Percentiles rank a stretch among this genome's conserved stretches.
Evolutionary conservation across 1,139 yeast species (phyloP).

Genomic region (Saccharomyces hybrid): DNA sequence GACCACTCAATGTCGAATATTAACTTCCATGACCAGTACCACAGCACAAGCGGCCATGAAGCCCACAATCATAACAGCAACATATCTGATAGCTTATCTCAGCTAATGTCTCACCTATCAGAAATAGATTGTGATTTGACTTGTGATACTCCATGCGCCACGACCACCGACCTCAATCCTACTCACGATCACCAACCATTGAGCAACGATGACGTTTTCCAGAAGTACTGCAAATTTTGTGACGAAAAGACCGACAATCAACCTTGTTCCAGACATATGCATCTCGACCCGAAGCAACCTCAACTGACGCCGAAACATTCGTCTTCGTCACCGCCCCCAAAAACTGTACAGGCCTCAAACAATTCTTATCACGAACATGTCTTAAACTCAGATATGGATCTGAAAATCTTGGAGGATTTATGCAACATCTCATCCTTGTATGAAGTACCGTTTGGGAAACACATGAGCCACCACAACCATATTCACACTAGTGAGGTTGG

Average conservation of each 20-base stretch:
- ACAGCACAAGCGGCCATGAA: not conserved
- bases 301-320: not conserved
- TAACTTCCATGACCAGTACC: not conserved
- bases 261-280: not conserved
- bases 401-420: slow-evolving; percentile 27
- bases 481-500: not conserved
- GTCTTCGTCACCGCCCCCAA: not conserved
- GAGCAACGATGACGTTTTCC: slow-evolving; percentile 18
- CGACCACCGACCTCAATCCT: not conserved
- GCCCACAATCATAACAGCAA: not conserved
- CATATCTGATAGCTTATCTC: not conserved
- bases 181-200: not conserved
- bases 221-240: slow-evolving; percentile 23
- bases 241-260: slow-evolving; percentile 5
- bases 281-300: not conserved
- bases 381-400: slow-evolving; percentile 22
- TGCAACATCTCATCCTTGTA: slow-evolving; percentile 30
- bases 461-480: slow-evolving; percentile 13
- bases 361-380: slow-evolving; percentile 7
- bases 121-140: slow-evolving; percentile 26
- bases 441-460: slow-evolving; percentile 28
- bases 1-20: not conserved
- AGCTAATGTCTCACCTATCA: slow-evolving; percentile 10
- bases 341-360: not conserved
- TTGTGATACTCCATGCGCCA: slow-evolving; percentile 13